Evolutionary conservation across 768 basidiomycete species (phyloP).

Genomic region (Leccinum variicolor): DNA sequence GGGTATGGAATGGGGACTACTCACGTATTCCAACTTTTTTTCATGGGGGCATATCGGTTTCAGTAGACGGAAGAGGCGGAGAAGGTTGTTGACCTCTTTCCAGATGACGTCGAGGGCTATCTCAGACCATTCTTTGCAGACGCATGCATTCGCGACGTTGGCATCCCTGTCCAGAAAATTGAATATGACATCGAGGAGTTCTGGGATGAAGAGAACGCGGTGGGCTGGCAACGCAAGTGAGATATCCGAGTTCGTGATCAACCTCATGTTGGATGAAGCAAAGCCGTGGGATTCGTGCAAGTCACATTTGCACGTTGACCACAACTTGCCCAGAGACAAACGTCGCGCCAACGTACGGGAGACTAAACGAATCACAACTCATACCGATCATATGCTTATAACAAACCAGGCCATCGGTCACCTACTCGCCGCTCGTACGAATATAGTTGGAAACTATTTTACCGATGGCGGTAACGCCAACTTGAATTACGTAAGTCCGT

Average conservation of each 20-base stretch:
- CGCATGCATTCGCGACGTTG: constrained; percentile 45
- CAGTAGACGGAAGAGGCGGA: constrained; percentile 46
- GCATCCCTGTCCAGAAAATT: constrained; percentile 39
- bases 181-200: constrained; percentile 58
- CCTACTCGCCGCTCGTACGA: background rate
- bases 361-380: no score
- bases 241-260: background rate
- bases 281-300: background rate
- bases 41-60: constrained; percentile 37
- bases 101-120: constrained; percentile 57
- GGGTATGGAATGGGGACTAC: background rate
- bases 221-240: background rate
- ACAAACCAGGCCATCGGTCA: background rate
- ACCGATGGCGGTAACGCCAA: background rate
- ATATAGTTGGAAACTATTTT: background rate
- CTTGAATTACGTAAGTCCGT: no score
- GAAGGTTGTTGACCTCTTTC: constrained; percentile 47
- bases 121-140: constrained; percentile 60
- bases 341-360: no score
- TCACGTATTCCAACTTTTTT: constrained; percentile 22
- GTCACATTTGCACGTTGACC: no score
- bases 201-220: constrained; percentile 51
- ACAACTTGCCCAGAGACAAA: no score
- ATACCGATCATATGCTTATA: no score
- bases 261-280: background rate